Percentiles rank a stretch among this genome's conserved stretches.
phyloP scores from a whole-genome alignment of 2,329 filamentous ascomycete genomes.

The Talaromyces sp. region DNA sequence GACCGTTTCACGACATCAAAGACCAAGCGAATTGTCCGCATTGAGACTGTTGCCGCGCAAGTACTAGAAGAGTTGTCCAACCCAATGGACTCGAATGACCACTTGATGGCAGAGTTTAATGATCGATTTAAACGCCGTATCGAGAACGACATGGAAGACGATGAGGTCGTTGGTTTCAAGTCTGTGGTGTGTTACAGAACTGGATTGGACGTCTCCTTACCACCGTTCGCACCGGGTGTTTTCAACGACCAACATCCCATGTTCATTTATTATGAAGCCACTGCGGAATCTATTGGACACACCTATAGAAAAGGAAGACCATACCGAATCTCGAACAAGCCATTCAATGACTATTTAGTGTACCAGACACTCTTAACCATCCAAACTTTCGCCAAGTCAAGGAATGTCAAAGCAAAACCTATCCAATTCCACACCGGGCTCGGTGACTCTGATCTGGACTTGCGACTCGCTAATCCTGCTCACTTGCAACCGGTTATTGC shows the following conservation, averaged over 20 bases:
- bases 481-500: constrained; percentile 70
- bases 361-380: constrained; percentile 59
- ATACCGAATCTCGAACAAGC: constrained; percentile 52
- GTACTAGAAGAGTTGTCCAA: constrained; percentile 49
- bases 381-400: constrained; percentile 28
- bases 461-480: constrained; percentile 67
- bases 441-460: constrained; percentile 71
- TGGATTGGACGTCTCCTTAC: constrained; percentile 57
- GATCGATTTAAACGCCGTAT: constrained; percentile 44
- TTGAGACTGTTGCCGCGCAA: constrained; percentile 65
- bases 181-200: constrained; percentile 77
- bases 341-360: constrained; percentile 66
- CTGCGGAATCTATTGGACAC: constrained; percentile 23
- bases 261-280: constrained; percentile 3
- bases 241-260: no score
- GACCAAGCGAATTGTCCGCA: constrained; percentile 70
- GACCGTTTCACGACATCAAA: constrained; percentile 53
- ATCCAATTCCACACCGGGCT: constrained; percentile 81
- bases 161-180: constrained; percentile 73
- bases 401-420: constrained; percentile 55
- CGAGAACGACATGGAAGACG: constrained; percentile 54
- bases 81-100: not conserved
- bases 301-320: constrained; percentile 22
- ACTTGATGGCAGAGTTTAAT: constrained; percentile 26
- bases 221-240: not conserved